Base-by-base conservation (phyloP, 202 grass and related monocot genomes). In the Zoysia matrella region DNA sequence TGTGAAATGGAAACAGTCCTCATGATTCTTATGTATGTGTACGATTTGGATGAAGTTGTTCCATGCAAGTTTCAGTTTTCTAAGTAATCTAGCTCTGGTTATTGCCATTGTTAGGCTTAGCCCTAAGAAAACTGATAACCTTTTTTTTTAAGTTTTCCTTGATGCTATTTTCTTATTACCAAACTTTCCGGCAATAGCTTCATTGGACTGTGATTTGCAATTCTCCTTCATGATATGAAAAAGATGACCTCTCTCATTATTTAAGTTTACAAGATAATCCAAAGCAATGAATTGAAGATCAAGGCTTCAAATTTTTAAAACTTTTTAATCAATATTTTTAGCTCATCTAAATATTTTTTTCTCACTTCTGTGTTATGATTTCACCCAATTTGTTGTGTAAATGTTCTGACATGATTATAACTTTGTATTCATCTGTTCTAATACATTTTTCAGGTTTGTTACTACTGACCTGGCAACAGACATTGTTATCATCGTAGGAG, bases 381-480 rank as follows among this genome's bases (percentile, higher is more conserved):
- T 78, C 39, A 12, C 10, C 74, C n/a, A 8, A 5, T 61, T 77
- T 18, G n/a, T 18, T 51, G 7, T 78, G 65, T 5, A 71, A 36
- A 2, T 42, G 4, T 50, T 60, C 67, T 52, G 22, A 3, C 39
- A 47, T 63, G 69, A 69, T 73, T 39, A 46, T 69, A 82, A 78
- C 69, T 55, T 70, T 67, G 30, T 46, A 8, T 48, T 7, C 12
- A 42, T 36, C 30, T 9, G 52, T 56, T 41, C 64, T 41, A 53
- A 72, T 65, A 62, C 53, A 40, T 1, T 87, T 69, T 86, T 58
- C 89, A 99, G 96, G 89, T 92, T 92, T 84, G 91, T 99, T 79
- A 84, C 97, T 82, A 96, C 97, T 72, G 97, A 99, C 77, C 68
- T 99, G 11, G 97, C 93, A n/a, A 90, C 91, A 1, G 97, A 99